Percentiles rank a stretch among this genome's conserved stretches.
These are phyloP conservation scores for Leccinum arenicola DNA, from an alignment of 768 basidiomycete genomes.

Conservation along the genomic window DNA sequence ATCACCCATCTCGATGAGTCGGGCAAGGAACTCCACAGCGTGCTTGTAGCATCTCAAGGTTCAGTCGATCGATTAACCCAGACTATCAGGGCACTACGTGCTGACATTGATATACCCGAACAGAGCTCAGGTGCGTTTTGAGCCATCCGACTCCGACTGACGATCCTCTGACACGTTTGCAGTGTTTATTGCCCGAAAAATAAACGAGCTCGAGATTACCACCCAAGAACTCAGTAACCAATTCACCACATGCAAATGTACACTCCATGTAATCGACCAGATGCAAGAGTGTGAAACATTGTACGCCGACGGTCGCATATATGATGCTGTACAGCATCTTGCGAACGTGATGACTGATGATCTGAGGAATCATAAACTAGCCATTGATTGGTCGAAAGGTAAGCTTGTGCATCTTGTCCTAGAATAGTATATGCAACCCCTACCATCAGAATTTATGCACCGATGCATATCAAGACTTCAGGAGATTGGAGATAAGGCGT, in stretches of 20 bases:
- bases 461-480: no score
- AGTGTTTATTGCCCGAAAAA: neutral
- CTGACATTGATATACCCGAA: no score
- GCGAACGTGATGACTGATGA: neutral
- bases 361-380: neutral
- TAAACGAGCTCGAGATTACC: neutral
- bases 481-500: no score
- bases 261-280: neutral
- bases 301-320: neutral
- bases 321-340: neutral
- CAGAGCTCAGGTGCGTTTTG: no score
- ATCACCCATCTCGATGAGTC: no score
- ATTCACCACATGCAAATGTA: neutral
- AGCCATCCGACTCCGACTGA: no score
- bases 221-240: neutral
- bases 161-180: no score
- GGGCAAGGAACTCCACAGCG: no score
- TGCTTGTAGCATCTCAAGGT: no score
- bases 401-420: neutral
- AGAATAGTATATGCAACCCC: neutral
- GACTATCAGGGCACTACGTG: no score
- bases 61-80: no score
- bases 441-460: no score
- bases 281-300: neutral
- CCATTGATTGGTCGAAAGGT: neutral